phyloP scores from a whole-genome alignment of 805 yeast species.

The Tetrapisispora phaffii region DNA sequence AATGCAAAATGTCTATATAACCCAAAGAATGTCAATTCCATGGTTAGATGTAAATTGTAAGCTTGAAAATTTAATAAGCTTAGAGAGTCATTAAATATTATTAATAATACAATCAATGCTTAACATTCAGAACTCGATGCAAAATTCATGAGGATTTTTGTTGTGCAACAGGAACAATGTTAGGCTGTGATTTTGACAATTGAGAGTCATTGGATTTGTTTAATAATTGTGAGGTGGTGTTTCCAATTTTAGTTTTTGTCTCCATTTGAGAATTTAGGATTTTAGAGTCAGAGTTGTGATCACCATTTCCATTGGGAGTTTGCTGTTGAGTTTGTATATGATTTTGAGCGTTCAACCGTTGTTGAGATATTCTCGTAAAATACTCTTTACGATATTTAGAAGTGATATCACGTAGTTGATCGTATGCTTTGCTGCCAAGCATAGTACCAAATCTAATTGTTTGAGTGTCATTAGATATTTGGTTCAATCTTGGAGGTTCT shows the following conservation, averaged over 20 bases:
- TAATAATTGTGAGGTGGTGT: background rate
- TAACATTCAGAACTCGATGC: background rate
- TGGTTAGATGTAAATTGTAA: background rate
- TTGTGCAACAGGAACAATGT: constrained; percentile 3
- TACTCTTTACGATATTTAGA: constrained; percentile 58
- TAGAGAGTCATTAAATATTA: constrained; percentile 2
- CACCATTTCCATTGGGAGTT: background rate
- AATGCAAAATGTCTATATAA: constrained; percentile 3
- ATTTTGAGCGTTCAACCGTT: constrained; percentile 21
- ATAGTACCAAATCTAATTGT: constrained; percentile 85
- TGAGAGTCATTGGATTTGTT: constrained; percentile 1
- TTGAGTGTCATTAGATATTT: constrained; percentile 78
- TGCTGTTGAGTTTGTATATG: constrained; percentile 10
- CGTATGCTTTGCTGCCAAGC: constrained; percentile 81
- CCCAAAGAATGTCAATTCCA: background rate
- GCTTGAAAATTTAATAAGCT: background rate
- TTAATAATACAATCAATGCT: constrained; percentile 5
- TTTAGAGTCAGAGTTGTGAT: background rate
- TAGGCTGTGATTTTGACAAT: background rate
- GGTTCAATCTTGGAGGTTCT: constrained; percentile 77
- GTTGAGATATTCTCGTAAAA: constrained; percentile 28
- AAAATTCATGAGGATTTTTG: constrained; percentile 3
- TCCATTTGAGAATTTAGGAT: background rate
- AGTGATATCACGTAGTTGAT: constrained; percentile 60
- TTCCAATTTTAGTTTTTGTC: background rate